Evolutionary conservation across 1,284 basidiomycete genomes (phyloP).

Genomic region (Irpex sp.): DNA sequence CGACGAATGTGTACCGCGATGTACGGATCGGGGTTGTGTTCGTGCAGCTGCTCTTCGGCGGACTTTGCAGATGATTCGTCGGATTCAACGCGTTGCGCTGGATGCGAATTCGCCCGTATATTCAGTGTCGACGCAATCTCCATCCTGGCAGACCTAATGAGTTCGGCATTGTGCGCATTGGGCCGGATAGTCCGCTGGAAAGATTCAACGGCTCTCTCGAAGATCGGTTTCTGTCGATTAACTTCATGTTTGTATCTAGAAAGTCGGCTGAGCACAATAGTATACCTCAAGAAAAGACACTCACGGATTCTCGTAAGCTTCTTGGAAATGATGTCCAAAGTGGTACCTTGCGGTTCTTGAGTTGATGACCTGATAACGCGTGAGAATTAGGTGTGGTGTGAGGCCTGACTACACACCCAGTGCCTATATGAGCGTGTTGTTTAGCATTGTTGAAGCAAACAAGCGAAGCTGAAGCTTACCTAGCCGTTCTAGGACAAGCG

Average conservation of each 20-base stretch:
- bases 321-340: constrained; percentile 49
- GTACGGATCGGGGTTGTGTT: constrained; percentile 33
- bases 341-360: constrained; percentile 63
- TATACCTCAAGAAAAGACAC: constrained; percentile 21
- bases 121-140: constrained; percentile 39
- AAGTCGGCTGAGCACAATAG: not conserved
- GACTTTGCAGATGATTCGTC: not conserved
- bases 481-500: constrained; percentile 64
- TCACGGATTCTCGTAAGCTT: constrained; percentile 61
- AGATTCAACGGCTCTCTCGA: constrained; percentile 40
- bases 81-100: constrained; percentile 8
- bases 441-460: not conserved
- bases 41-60: constrained; percentile 15
- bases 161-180: constrained; percentile 37
- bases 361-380: constrained; percentile 45
- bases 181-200: constrained; percentile 52
- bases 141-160: constrained; percentile 47
- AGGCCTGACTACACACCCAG: not conserved
- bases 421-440: not conserved
- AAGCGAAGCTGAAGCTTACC: constrained; percentile 33
- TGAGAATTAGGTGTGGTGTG: constrained; percentile 8
- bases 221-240: constrained; percentile 55
- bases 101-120: constrained; percentile 11
- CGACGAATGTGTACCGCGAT: constrained; percentile 56
- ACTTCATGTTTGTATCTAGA: constrained; percentile 51